These are phyloP conservation scores for Ophiostoma tasmaniense DNA, from an alignment of 2,329 filamentous ascomycete species.

Conservation along the genomic window DNA sequence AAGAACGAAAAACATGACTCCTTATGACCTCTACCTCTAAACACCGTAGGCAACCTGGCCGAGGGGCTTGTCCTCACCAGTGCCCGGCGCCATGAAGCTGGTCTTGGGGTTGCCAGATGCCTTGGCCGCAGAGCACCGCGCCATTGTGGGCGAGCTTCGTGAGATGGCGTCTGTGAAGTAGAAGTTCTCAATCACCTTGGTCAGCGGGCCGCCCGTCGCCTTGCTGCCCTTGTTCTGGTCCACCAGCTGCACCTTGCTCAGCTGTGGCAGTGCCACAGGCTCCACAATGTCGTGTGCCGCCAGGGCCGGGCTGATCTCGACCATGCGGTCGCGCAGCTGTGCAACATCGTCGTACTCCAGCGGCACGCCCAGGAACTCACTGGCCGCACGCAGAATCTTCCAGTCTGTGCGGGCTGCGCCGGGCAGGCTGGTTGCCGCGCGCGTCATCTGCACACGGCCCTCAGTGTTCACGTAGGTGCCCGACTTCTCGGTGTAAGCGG, in stretches of 20 bases:
- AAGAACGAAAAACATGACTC: neutral
- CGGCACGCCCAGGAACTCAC: conserved; percentile 80
- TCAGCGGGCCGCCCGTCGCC: conserved; percentile 62
- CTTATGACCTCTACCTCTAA: conserved; percentile 29
- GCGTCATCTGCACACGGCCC: conserved; percentile 88
- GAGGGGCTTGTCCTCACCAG: conserved; percentile 53
- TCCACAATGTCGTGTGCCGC: conserved; percentile 88
- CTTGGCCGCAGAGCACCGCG: conserved; percentile 90
- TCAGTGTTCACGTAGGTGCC: conserved; percentile 98
- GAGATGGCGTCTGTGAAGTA: conserved; percentile 98
- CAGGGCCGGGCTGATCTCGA: conserved; percentile 84
- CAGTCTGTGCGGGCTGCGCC: conserved; percentile 91
- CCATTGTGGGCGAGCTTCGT: conserved; percentile 97
- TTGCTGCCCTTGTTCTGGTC: conserved; percentile 90
- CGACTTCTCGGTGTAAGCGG: conserved; percentile 93
- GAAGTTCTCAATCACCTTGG: conserved; percentile 87
- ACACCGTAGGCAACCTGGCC: conserved; percentile 52
- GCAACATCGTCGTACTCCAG: conserved; percentile 92
- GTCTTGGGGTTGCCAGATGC: conserved; percentile 68
- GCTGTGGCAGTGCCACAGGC: conserved; percentile 59
- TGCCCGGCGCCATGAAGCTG: conserved; percentile 69
- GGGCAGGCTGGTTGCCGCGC: conserved; percentile 78
- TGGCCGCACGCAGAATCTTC: conserved; percentile 94
- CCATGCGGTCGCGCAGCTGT: conserved; percentile 82
- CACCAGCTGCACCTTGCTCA: conserved; percentile 91